A percentile compares a stretch with the other conserved stretches of the same genome.
Evolutionary conservation across 1,284 basidiomycete species (phyloP).

Genomic region (Cutaneotrichosporon sp.): DNA sequence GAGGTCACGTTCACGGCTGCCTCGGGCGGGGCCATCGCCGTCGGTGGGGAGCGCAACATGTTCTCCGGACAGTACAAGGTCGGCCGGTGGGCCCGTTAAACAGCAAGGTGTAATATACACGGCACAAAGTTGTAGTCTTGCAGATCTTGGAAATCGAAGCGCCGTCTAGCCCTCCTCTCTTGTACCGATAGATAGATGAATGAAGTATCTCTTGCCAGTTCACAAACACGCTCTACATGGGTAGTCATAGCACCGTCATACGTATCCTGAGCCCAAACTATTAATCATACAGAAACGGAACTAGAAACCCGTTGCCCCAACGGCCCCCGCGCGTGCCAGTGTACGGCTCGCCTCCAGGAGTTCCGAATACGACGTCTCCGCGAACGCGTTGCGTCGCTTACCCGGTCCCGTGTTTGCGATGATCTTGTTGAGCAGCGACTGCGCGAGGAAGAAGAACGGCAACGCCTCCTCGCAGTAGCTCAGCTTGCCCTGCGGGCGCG

Average conservation of each 20-base stretch:
- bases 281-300: constrained; percentile 2
- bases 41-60: too few species aligned
- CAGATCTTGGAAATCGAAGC: too few species aligned
- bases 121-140: too few species aligned
- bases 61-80: constrained; percentile 1
- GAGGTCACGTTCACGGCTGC: constrained; percentile 1
- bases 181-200: too few species aligned
- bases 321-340: constrained; percentile 26
- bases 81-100: not conserved
- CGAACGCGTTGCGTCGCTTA: constrained; percentile 38
- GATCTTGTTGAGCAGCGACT: constrained; percentile 45
- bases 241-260: not conserved
- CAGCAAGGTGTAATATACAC: too few species aligned
- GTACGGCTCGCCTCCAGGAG: constrained; percentile 44
- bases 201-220: too few species aligned
- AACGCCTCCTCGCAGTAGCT: constrained; percentile 49
- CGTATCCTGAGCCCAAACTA: not conserved
- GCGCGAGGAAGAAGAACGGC: constrained; percentile 50
- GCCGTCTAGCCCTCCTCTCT: too few species aligned
- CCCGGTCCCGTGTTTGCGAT: too few species aligned
- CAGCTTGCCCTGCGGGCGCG: constrained; percentile 13
- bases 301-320: not conserved
- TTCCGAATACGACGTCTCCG: constrained; percentile 36
- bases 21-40: not conserved
- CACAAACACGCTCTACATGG: not conserved